Base-by-base conservation (phyloP, 2,329 filamentous ascomycete species). In the Fusarium penzigii region DNA sequence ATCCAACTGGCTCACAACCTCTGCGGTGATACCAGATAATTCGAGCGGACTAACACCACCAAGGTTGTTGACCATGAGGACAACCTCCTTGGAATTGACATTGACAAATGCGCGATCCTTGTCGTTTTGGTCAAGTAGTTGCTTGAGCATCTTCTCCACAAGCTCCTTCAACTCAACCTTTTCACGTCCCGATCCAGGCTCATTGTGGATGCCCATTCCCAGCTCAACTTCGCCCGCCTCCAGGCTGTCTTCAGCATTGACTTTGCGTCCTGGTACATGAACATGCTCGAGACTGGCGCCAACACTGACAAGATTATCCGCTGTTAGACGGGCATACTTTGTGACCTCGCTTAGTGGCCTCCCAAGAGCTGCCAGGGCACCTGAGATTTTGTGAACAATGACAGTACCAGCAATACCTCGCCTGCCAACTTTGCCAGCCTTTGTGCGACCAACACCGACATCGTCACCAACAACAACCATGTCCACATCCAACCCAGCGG, bases 381-480 rank as follows among this genome's bases (percentile, higher is more conserved):
- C 92, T 13, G 87, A 82, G 66, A 96, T 89, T 80, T 97, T 97
- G 63, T 92, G 82, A n/a, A 97, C 89, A 20, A 97, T 76, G 39
- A 96, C 90, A 6, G 92, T 95, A 32, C 93, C 93, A 3, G 91
- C 92, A 70, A 97, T 94, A 48, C 93, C 93, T 66, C 93, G 82
- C 46, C 93, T 78, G 1, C 93, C 93, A 14, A 97, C 93, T 70
- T 97, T 97, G n/a, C 93, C 92, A 11, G 89, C 87, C 68, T 87
- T 87, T 47, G 77, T 79, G 52, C 91, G 79, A 2, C 92, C 92
- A 42, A 97, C 92, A 41, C 92, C 92, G 3, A 92, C 92, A 71
- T 97, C 93, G 66, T 97, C 93, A 6, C 87, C 91, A 8, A 97
- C 90, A 9, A 96, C 88, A 10, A 96, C 85, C 88, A 97, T 96